phyloP scores from a whole-genome alignment of 2,329 filamentous ascomycete genomes.

The Rutstroemia sp. region DNA sequence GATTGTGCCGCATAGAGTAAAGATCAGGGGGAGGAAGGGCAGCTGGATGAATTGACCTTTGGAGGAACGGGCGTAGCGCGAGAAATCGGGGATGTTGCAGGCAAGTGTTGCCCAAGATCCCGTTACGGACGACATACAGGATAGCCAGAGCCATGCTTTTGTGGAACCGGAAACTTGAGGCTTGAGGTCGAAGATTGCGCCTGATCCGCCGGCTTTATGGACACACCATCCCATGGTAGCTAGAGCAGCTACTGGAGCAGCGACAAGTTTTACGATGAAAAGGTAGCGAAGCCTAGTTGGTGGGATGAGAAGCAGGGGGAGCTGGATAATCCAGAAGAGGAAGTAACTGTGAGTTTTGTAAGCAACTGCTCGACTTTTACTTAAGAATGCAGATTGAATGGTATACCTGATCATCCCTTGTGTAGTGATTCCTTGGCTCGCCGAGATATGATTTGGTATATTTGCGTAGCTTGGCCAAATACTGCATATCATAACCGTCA shows the following conservation, averaged over 20 bases:
- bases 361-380: conserved; percentile 10
- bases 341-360: conserved; percentile 37
- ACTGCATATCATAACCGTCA: conserved; percentile 37
- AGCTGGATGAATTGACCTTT: conserved; percentile 35
- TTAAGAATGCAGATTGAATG: conserved; percentile 40
- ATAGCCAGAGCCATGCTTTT: conserved; percentile 25
- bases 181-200: conserved; percentile 21
- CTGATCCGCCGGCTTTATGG: conserved; percentile 42
- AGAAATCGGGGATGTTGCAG: conserved; percentile 32
- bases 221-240: conserved; percentile 58
- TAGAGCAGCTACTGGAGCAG: conserved; percentile 52
- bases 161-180: conserved; percentile 22
- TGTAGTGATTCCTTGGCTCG: conserved; percentile 43
- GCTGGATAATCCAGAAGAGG: conserved; percentile 33
- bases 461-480: conserved; percentile 48
- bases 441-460: conserved; percentile 33
- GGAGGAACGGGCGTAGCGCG: conserved; percentile 25
- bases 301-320: conserved; percentile 44
- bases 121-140: conserved; percentile 27
- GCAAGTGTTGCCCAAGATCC: conserved; percentile 29
- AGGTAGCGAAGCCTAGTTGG: conserved; percentile 40
- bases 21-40: conserved; percentile 24
- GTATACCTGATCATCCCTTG: conserved; percentile 42
- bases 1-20: conserved; percentile 32
- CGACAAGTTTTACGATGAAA: conserved; percentile 42